A percentile compares a stretch with the other conserved stretches of the same genome.
Conservation (phyloP, 208 protist genomes). For the Trypanosoma brucei region DNA sequence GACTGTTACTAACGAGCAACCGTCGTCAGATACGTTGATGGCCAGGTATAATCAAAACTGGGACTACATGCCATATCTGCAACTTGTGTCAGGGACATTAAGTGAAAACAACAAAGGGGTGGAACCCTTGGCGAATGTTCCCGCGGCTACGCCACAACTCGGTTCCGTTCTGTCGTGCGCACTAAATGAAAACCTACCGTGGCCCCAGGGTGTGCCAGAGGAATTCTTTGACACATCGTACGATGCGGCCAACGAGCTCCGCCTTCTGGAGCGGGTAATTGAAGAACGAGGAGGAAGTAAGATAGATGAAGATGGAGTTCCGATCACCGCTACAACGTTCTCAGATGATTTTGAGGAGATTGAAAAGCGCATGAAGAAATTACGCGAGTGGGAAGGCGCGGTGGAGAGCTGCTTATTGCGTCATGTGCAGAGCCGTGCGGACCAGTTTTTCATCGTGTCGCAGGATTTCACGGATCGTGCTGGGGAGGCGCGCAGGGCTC, state of each 20-base stretch:
- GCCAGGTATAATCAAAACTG: constrained; percentile 31
- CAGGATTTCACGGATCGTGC: constrained; percentile 52
- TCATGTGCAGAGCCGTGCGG: constrained; percentile 80
- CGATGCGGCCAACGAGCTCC: constrained; percentile 10
- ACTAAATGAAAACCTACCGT: constrained; percentile 31
- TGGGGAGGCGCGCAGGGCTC: constrained; percentile 43
- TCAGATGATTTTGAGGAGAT: constrained; percentile 63
- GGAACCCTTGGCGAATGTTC: background rate
- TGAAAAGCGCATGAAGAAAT: constrained; percentile 54
- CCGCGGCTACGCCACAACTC: background rate
- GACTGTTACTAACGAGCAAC: background rate
- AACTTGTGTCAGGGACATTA: constrained; percentile 61
- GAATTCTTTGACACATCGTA: constrained; percentile 44
- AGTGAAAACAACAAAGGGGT: constrained; percentile 55
- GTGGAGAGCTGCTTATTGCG: constrained; percentile 77
- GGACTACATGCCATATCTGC: constrained; percentile 67
- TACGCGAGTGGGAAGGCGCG: constrained; percentile 61
- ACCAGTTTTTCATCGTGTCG: constrained; percentile 79
- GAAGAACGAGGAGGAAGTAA: background rate
- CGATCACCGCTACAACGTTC: constrained; percentile 43
- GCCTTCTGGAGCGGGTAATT: constrained; percentile 10
- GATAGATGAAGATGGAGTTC: background rate
- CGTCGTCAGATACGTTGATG: constrained; percentile 37
- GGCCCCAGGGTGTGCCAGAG: constrained; percentile 52
- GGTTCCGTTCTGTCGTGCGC: background rate